These are phyloP conservation scores for Musa acuminata DNA, from an alignment of 176 grass and related monocot genomes.

Conservation along the genomic window DNA sequence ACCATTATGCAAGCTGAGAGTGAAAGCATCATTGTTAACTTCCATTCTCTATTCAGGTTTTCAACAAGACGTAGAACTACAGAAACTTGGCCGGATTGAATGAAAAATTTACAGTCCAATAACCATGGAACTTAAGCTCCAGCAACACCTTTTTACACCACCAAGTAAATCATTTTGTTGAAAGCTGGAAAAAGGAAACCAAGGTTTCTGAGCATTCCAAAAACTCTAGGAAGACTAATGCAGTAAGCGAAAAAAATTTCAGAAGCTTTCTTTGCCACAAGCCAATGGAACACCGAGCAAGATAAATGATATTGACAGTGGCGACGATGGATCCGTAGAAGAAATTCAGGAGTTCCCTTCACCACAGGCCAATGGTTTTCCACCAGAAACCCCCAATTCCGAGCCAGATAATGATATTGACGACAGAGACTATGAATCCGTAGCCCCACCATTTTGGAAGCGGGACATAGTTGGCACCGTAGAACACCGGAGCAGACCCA, in stretches of 20 bases:
- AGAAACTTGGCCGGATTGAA: neutral
- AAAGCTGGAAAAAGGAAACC: neutral
- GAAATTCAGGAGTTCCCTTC: conserved; percentile 2
- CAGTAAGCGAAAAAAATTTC: neutral
- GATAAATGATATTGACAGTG: conserved; percentile 64
- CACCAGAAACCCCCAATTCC: conserved; percentile 80
- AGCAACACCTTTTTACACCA: too few species aligned
- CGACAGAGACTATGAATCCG: conserved; percentile 62
- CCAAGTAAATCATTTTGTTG: neutral
- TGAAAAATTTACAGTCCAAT: neutral
- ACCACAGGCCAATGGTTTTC: conserved; percentile 96
- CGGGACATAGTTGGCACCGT: conserved; percentile 65
- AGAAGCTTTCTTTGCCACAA: conserved; percentile 48
- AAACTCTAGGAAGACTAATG: neutral
- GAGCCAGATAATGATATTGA: conserved; percentile 91
- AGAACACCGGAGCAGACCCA: conserved; percentile 82
- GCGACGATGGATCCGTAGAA: conserved; percentile 69
- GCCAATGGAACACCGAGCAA: conserved; percentile 68
- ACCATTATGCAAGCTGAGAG: too few species aligned
- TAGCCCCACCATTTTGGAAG: conserved; percentile 80
- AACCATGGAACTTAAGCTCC: neutral
- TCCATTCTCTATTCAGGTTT: neutral
- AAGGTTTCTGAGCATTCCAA: neutral
- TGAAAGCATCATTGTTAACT: neutral
- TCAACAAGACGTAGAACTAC: neutral